A percentile compares a stretch with the other conserved stretches of the same genome.
These are phyloP conservation scores for Volvox africanus DNA, from an alignment of 139 green algal genomes.

Conservation along the genomic window DNA sequence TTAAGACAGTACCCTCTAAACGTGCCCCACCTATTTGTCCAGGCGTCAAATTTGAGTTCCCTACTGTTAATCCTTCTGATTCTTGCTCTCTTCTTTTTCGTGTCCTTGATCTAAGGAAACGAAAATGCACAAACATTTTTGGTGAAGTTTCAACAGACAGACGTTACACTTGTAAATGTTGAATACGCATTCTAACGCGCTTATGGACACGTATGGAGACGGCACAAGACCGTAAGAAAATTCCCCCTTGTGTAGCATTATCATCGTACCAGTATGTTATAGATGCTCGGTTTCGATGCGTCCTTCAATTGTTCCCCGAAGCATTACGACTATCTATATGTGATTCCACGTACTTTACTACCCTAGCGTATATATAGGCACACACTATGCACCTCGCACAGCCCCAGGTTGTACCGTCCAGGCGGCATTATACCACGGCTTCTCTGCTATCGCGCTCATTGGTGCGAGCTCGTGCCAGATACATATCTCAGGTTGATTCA, in stretches of 20 bases:
- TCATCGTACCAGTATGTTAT: too few species aligned
- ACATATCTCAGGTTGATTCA: neutral
- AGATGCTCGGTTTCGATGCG: too few species aligned
- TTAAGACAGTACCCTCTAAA: neutral
- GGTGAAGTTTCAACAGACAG: too few species aligned
- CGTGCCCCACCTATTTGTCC: conserved; percentile 45
- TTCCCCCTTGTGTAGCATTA: too few species aligned
- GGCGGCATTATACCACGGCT: neutral
- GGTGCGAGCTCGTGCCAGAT: neutral
- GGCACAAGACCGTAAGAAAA: too few species aligned
- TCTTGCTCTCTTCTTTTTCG: neutral
- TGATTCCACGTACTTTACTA: too few species aligned
- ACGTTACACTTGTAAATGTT: too few species aligned
- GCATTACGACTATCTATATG: too few species aligned
- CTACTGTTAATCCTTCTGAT: conserved; percentile 9
- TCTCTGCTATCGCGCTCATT: neutral
- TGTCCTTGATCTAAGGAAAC: neutral
- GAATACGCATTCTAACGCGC: too few species aligned
- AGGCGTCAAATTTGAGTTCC: conserved; percentile 46
- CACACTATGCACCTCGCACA: neutral
- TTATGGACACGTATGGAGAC: too few species aligned
- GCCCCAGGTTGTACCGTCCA: neutral
- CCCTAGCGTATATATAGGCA: neutral
- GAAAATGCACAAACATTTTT: conserved; percentile 34
- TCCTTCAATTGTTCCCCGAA: too few species aligned